Conservation (phyloP, 768 basidiomycete genomes). For the Pisolithus albus region DNA sequence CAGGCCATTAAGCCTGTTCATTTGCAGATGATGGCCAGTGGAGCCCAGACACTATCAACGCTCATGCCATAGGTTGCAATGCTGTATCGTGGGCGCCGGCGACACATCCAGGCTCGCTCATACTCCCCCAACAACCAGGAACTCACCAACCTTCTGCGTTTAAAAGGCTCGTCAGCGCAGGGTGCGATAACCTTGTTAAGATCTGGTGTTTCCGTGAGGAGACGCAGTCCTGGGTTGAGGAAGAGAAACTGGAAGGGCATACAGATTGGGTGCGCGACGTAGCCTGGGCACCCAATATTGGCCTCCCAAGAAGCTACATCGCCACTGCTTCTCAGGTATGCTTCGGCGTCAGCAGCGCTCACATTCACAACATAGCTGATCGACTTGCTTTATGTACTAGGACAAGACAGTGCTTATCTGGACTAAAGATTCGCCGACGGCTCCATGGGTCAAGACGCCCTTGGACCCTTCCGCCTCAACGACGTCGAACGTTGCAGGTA, state of each 20-base stretch:
- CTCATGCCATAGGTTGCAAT: slow-evolving; percentile 94
- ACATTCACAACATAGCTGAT: neutral
- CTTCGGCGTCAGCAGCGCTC: neutral
- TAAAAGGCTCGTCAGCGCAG: slow-evolving; percentile 92
- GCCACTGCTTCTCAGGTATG: slow-evolving; percentile 87
- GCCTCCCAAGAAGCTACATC: slow-evolving; percentile 89
- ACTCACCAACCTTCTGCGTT: slow-evolving; percentile 46
- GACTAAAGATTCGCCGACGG: slow-evolving; percentile 74
- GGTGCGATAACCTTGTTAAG: slow-evolving; percentile 92
- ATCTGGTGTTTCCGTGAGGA: slow-evolving; percentile 92
- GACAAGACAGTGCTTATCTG: slow-evolving; percentile 88
- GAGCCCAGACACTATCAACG: slow-evolving; percentile 92
- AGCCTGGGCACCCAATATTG: slow-evolving; percentile 98
- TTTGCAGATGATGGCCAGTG: slow-evolving; percentile 87
- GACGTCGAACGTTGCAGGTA: slow-evolving; percentile 48
- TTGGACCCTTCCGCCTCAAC: slow-evolving; percentile 62
- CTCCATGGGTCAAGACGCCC: slow-evolving; percentile 73
- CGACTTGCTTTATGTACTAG: slow-evolving; percentile 16
- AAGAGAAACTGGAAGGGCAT: slow-evolving; percentile 87
- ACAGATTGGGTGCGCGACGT: slow-evolving; percentile 98
- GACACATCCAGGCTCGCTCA: slow-evolving; percentile 76
- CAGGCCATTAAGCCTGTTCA: neutral
- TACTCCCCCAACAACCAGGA: slow-evolving; percentile 54
- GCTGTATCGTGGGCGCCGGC: slow-evolving; percentile 98
- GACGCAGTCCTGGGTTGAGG: slow-evolving; percentile 83